Base-by-base conservation (phyloP, 2,329 filamentous ascomycete species). In the Colletotrichum simmondsii region DNA sequence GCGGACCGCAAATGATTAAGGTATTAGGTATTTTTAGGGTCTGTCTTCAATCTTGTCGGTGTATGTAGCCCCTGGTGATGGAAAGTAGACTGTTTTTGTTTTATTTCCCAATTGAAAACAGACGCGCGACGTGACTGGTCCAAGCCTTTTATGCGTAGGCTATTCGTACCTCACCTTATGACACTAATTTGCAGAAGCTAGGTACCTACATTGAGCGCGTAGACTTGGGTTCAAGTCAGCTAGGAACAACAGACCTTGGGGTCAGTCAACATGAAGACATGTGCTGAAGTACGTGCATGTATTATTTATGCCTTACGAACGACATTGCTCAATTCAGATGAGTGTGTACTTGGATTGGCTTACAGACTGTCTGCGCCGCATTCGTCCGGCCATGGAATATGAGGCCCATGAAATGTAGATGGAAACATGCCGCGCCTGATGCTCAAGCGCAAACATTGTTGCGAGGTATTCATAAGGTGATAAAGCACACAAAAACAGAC, bases 41-140 rank as follows among this genome's bases (percentile, higher is more conserved):
- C 14, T 19, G 37, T 42, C 37, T 19, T 42, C 37, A 42, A 24
- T n/a, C 19, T 8, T 61, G 37, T 54, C 19, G 46, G 49, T 64
- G 46, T 22, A 49, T 63, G 70, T 72, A 72, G 46, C 60, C 70
- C 70, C 54, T 54, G 60, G 70, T 56, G 67, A 71, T 65, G 46
- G 35, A 24, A 24, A 46, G 26, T 42, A 32, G n/a, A 65, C 12
- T 70, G 65, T 70, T 70, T 72, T 72, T 72, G 66, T 70, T 72
- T 70, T 62, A 70, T 71, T 72, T 61, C 66, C 70, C 52, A 61
- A 65, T 72, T 70, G 60, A 72, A 52, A 65, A 72, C 56, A 70
- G 19, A 57, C 32, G 70, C 70, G 70, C 70, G 66, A 72, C 70
- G 56, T 72, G 46, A 70, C 70, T 70, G 70, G 70, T 35, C 61